phyloP scores from a whole-genome alignment of 129 eudicot species.

The Helianthus annuus region HanXRQr2.0-SUNRISE NC_035444.2:55198093-55198592 shows the following conservation, averaged over 20 bases:
- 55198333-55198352: constrained; percentile 80
- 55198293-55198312: constrained; percentile 72
- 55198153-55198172: background rate
- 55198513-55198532: constrained; percentile 49
- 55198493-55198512: background rate
- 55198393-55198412: constrained; percentile 53
- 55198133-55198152: background rate
- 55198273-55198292: constrained; percentile 79
- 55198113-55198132: background rate
- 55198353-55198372: constrained; percentile 84
- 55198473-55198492: background rate
- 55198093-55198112: no score
- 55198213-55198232: constrained; percentile 66
- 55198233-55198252: constrained; percentile 64
- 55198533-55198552: constrained; percentile 79
- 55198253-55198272: constrained; percentile 78
- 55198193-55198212: constrained; percentile 79
- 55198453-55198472: no score
- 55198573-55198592: constrained; percentile 86
- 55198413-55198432: no score
- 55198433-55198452: no score
- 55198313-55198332: constrained; percentile 85
- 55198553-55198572: constrained; percentile 81
- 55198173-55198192: constrained; percentile 40
- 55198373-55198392: constrained; percentile 63